These are phyloP conservation scores for Metarhizium guizhouense DNA, from an alignment of 2,329 filamentous ascomycete genomes.

Conservation along the genomic window DNA sequence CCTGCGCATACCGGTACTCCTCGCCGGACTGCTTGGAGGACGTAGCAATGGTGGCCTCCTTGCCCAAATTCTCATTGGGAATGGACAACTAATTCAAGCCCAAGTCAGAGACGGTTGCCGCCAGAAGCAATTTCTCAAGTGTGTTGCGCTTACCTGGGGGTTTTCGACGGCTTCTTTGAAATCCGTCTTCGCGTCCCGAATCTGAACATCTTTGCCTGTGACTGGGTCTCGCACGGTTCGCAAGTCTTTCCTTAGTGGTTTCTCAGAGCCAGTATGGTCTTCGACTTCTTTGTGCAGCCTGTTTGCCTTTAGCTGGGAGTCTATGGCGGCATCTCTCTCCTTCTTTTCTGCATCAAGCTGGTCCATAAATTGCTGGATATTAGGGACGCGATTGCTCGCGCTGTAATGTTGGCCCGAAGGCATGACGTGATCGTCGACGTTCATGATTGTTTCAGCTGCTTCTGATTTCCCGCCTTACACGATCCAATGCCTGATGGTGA, in stretches of 20 bases:
- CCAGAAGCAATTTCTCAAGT: not conserved
- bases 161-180: conserved; percentile 62
- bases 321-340: conserved; percentile 62
- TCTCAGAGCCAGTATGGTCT: conserved; percentile 32
- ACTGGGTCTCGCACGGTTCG: conserved; percentile 79
- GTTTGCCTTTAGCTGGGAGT: conserved; percentile 40
- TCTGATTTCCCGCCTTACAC: not conserved
- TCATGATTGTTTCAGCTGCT: conserved; percentile 19
- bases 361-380: conserved; percentile 75
- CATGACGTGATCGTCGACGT: conserved; percentile 29
- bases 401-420: conserved; percentile 65
- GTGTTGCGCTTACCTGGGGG: conserved; percentile 44
- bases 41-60: conserved; percentile 63
- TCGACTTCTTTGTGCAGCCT: conserved; percentile 26
- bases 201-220: conserved; percentile 76
- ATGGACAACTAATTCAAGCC: conserved; percentile 54
- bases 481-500: not conserved
- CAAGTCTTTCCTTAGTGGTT: conserved; percentile 37
- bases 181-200: conserved; percentile 69
- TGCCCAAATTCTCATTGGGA: conserved; percentile 81
- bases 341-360: conserved; percentile 72
- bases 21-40: conserved; percentile 61
- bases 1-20: conserved; percentile 78
- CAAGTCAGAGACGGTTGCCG: not conserved
- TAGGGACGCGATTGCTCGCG: conserved; percentile 75